Percentiles rank a stretch among this genome's conserved stretches.
Conservation (phyloP, 2,329 filamentous ascomycete species). For the Colletotrichum acutatum region DNA sequence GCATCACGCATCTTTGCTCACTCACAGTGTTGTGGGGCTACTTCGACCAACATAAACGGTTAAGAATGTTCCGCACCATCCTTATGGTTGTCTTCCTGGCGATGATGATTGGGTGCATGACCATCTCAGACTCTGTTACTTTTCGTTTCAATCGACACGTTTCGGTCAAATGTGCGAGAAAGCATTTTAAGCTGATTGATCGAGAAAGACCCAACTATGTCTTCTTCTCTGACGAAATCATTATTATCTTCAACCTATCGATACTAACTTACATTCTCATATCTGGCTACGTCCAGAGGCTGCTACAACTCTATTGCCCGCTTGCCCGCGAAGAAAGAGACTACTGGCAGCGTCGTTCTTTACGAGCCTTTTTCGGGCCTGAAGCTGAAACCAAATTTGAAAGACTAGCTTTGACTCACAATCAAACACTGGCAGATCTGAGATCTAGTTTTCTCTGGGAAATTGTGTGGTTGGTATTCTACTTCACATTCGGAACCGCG, state of each 20-base stretch:
- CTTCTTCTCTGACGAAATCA: neutral
- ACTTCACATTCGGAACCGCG: neutral
- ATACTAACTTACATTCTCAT: neutral
- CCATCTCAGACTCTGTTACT: neutral
- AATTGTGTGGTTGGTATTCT: neutral
- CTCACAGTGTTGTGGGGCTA: neutral
- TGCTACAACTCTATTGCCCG: neutral
- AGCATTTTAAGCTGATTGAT: neutral
- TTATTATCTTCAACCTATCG: neutral
- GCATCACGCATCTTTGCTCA: neutral
- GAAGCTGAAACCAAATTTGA: neutral
- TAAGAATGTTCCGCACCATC: neutral
- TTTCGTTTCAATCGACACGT: neutral
- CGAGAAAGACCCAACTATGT: neutral
- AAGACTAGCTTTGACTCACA: neutral
- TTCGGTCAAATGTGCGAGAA: neutral
- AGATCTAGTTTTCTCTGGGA: neutral
- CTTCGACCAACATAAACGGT: neutral
- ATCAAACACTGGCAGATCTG: neutral
- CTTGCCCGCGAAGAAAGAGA: neutral
- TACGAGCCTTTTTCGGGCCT: neutral
- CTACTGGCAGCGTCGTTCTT: neutral
- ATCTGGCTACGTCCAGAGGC: neutral
- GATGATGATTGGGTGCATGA: neutral
- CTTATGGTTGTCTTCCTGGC: neutral